Base-by-base conservation (phyloP, 108 stramenopile species). In the Nitzschia inconspicua region DNA sequence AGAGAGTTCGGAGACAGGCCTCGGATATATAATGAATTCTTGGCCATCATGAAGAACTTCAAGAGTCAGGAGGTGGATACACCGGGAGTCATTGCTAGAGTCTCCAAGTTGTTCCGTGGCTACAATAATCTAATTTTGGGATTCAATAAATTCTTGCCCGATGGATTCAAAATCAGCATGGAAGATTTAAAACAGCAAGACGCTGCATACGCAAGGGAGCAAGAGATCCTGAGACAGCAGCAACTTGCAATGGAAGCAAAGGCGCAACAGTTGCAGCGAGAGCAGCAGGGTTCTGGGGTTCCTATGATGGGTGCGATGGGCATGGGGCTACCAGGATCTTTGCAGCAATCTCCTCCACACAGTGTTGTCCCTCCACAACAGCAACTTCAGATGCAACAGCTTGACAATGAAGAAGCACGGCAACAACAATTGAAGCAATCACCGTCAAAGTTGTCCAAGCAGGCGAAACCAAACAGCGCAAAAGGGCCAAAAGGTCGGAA, bases 11-110 rank as follows among this genome's bases (percentile, higher is more conserved):
- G 89, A 11, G 94, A 96, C 65, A 78, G 88, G n/a, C 97, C 97
- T 23, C 87, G 92, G 16, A 92, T 98, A 60, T 99, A 99, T 92
- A 99, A 98, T 70, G 97, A 98, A 76, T 99, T 99, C 70, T 77
- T 99, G 31, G 95, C 94, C 56, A 99, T 99, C 52, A 99, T 95
- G 95, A 96, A 96, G 68, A 93, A 91, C 46, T 98, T 98, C 83
- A 98, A 96, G 73, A 83, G 91, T 32, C 95, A 98, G 67, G 82
- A 86, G 50, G 84, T 95, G 2, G 90, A 95, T 47, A 91, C 94
- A 0, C 85, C 89, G n/a, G 94, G 90, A 35, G 92, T 97, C 20
- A 97, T 95, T 55, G 62, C 62, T 22, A 65, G 88, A 6, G 96
- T 95, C 7, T 75, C 79, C 28, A 84, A 61, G 20, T 74, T 97